Base-by-base conservation (phyloP, 2,329 filamentous ascomycete species). In the Cytospora chrysosperma region DNA sequence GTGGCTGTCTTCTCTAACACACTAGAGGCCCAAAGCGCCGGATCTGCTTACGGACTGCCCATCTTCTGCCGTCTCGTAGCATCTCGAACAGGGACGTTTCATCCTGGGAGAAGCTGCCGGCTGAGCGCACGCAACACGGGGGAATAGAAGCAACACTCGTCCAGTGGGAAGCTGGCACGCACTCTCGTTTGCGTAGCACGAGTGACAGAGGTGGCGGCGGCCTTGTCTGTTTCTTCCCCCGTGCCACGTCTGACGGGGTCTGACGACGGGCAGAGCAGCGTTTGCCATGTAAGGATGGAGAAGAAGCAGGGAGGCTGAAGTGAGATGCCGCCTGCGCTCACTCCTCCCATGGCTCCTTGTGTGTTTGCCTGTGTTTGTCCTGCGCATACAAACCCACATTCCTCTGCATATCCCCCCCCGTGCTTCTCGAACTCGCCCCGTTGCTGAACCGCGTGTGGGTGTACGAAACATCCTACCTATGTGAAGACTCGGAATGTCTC, bases 121-220 rank as follows among this genome's bases (percentile, higher is more conserved):
- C 40, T 21, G 40, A 47, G 19, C n/a, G n/a, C 21, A 47, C 9
- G 40, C 19, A 47, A 21, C 2, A 47, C 40, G 40, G 40, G 40
- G 40, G n/a, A 10, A 8, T 21, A 17, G 21, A 47, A 47, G 4
- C 40, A 47, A 21, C 15, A 21, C 21, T 9, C 8, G 19, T 21
- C 19, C 40, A 47, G n/a, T 47, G n/a, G n/a, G n/a, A 47, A 47
- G 40, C 40, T 21, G 40, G 40, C 19, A 47, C 19, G 21, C n/a
- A 5, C 19, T 21, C 21, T 9, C 7, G 10, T 30, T 47, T 51
- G 26, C n/a, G 37, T 54, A 21, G 50, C 34, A 60, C 58, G 28
- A 34, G 34, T 60, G 58, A 60, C 58, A 54, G 58, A 27, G 43
- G 58, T 60, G 58, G 58, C 56, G 50, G 56, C 43, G 19, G 30